A percentile compares a stretch with the other conserved stretches of the same genome.
These are phyloP conservation scores for Verbena officinalis DNA, from an alignment of 257 asterid genomes.

Conservation along the genomic window DNA sequence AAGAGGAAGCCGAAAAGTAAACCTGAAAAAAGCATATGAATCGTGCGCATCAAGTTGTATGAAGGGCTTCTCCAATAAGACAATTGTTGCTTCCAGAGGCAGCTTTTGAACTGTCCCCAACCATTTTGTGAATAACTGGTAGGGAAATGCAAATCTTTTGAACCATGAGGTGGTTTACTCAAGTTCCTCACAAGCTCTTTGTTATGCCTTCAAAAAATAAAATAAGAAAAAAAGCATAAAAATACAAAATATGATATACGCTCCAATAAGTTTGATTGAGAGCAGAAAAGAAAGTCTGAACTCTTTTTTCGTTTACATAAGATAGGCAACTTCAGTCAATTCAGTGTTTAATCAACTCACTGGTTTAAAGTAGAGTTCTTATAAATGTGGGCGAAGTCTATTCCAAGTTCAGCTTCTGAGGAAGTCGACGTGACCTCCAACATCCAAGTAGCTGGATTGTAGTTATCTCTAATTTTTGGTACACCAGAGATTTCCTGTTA, in stretches of 20 bases:
- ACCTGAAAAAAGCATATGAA: slow-evolving; percentile 21
- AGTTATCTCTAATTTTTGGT: slow-evolving; percentile 32
- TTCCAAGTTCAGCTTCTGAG: slow-evolving; percentile 37
- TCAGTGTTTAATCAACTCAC: no score
- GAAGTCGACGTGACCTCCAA: slow-evolving; percentile 39
- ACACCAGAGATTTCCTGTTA: slow-evolving; percentile 35
- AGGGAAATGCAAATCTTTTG: slow-evolving; percentile 26
- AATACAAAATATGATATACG: no score
- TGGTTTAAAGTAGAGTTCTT: slow-evolving; percentile 26
- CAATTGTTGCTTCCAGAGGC: slow-evolving; percentile 35
- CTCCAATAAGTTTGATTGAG: no score
- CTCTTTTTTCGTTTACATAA: no score
- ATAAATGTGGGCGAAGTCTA: slow-evolving; percentile 36
- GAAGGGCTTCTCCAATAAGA: slow-evolving; percentile 37
- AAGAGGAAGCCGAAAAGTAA: slow-evolving; percentile 20
- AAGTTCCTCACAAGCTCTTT: slow-evolving; percentile 16
- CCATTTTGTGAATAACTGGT: slow-evolving; percentile 26
- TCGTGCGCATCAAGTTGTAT: slow-evolving; percentile 29
- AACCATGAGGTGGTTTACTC: slow-evolving; percentile 25
- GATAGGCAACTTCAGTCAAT: no score
- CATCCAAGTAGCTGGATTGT: slow-evolving; percentile 43
- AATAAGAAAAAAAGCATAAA: no score
- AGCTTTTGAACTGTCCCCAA: slow-evolving; percentile 31
- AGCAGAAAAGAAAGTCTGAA: no score
- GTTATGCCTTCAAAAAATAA: no score